Evolutionary conservation across 441 rosid genomes (phyloP).

Genomic region (Arabidopsis lyrata): DNA sequence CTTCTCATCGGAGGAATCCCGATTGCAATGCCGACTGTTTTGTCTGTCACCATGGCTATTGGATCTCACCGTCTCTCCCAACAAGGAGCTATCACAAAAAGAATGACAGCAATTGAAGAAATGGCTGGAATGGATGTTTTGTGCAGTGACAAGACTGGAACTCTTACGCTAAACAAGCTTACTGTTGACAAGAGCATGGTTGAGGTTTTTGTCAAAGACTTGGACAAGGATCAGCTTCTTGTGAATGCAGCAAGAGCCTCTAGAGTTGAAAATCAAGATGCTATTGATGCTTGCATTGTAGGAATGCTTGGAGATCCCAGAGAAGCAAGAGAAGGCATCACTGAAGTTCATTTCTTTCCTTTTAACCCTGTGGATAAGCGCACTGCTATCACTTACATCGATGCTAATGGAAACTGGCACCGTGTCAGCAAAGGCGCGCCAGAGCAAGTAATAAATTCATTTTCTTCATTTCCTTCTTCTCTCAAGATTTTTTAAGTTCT

Average conservation of each 20-base stretch:
- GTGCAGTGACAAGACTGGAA: conserved; percentile 81
- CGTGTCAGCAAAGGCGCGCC: conserved; percentile 74
- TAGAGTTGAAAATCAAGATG: conserved; percentile 77
- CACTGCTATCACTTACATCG: conserved; percentile 66
- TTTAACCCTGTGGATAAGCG: conserved; percentile 74
- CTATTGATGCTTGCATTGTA: conserved; percentile 77
- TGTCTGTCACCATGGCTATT: conserved; percentile 78
- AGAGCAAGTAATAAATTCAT: conserved; percentile 53
- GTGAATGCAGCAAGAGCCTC: conserved; percentile 75
- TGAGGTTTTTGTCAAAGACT: conserved; percentile 61
- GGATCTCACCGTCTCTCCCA: conserved; percentile 74
- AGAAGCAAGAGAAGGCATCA: conserved; percentile 69
- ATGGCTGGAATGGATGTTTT: conserved; percentile 85
- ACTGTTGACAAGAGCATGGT: conserved; percentile 70
- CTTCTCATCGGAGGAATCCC: conserved; percentile 80
- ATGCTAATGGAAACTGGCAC: conserved; percentile 60
- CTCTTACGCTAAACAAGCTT: conserved; percentile 80
- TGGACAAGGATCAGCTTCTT: conserved; percentile 60
- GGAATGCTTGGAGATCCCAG: conserved; percentile 77
- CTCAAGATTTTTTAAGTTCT: background rate
- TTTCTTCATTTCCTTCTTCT: conserved; percentile 6
- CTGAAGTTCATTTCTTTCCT: conserved; percentile 67
- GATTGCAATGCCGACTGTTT: conserved; percentile 81
- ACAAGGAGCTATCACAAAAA: conserved; percentile 78
- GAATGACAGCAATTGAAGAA: conserved; percentile 81